Conservation (phyloP, 2,329 filamentous ascomycete species). For the Teratosphaeria gauchensis region DNA sequence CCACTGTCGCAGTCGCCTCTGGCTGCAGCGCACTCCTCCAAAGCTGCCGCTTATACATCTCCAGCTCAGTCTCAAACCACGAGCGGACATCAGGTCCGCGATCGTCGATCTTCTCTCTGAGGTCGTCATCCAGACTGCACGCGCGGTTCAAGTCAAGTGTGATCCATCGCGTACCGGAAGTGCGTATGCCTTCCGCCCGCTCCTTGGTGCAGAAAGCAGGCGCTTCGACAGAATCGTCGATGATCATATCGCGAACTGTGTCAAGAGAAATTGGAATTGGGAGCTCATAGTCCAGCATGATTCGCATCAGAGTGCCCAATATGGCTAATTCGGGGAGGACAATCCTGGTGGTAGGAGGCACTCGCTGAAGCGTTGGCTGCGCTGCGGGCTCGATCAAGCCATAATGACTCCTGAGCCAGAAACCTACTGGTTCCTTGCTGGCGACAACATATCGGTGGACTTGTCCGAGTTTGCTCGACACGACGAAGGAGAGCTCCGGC, state of each 20-base stretch:
- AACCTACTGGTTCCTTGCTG: neutral
- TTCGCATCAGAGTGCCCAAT: conserved; percentile 1
- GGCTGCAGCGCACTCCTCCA: neutral
- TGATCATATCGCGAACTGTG: conserved; percentile 1
- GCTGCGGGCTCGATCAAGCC: neutral
- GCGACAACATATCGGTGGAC: neutral
- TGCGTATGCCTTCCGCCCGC: neutral
- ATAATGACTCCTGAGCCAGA: neutral
- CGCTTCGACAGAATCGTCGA: neutral
- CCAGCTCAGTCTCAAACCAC: conserved; percentile 6
- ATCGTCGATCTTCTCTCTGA: conserved; percentile 1
- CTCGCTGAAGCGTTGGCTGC: neutral
- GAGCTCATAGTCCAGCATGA: conserved; percentile 4
- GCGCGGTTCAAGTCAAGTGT: neutral
- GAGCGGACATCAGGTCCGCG: conserved; percentile 1
- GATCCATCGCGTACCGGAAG: neutral
- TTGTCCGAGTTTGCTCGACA: neutral
- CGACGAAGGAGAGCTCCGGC: neutral
- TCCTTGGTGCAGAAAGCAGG: neutral
- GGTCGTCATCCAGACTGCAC: neutral
- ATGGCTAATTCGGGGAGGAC: conserved; percentile 5
- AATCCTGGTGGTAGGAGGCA: neutral
- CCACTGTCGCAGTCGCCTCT: neutral
- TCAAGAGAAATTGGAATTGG: neutral
- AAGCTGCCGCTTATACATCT: conserved; percentile 1